Percentiles rank a stretch among this genome's conserved stretches.
phyloP scores from a whole-genome alignment of 257 asterid species.

The Buddleja alternifolia region DNA sequence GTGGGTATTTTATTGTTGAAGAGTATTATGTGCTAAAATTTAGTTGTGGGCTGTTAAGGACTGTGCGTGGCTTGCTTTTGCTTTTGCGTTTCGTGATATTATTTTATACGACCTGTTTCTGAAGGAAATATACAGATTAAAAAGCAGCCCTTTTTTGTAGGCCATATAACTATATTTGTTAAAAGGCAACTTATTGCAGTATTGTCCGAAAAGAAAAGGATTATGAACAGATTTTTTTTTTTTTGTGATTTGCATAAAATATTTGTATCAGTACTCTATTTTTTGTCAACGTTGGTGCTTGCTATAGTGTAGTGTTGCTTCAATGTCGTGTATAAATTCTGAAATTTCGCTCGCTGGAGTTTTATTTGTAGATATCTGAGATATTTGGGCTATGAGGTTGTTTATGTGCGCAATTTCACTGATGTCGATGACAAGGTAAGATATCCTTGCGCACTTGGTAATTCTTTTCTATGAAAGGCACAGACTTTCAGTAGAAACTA shows the following conservation, averaged over 20 bases:
- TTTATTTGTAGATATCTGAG: slow-evolving; percentile 57
- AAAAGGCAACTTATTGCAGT: background rate
- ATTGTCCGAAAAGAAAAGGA: background rate
- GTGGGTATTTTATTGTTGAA: background rate
- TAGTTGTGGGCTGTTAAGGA: background rate
- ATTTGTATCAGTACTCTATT: background rate
- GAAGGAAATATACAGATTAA: background rate
- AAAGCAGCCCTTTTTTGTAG: background rate
- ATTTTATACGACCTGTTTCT: background rate
- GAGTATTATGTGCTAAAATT: background rate
- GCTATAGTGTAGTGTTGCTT: slow-evolving; percentile 1
- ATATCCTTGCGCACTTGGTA: slow-evolving; percentile 3
- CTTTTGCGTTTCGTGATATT: background rate
- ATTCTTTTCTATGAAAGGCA: background rate
- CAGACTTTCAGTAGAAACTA: background rate
- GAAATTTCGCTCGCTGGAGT: slow-evolving; percentile 17
- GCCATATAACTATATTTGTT: background rate
- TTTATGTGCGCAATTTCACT: slow-evolving; percentile 89
- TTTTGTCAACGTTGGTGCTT: background rate
- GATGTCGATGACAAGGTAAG: slow-evolving; percentile 96
- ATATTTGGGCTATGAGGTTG: slow-evolving; percentile 78
- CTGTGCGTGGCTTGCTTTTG: too few relatives aligned
- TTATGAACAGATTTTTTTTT: background rate
- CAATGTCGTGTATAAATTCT: slow-evolving; percentile 13
- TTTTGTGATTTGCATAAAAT: background rate